Evolutionary conservation across 2,329 filamentous ascomycete species (phyloP).

Genomic region (Capronia coronata): DNA sequence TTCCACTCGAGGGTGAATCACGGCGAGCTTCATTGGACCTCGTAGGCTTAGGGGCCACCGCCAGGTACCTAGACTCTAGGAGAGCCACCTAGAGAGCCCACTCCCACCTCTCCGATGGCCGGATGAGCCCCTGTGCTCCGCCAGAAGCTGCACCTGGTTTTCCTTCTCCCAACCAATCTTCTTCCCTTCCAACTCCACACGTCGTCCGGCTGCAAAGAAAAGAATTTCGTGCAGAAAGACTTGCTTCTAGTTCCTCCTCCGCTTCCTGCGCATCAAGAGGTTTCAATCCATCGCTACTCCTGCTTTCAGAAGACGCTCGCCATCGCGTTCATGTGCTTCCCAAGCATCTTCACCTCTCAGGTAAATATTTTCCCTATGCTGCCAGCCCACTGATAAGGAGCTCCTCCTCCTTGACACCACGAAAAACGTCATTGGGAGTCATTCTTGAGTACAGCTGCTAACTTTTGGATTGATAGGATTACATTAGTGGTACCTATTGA

Average conservation of each 20-base stretch:
- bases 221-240: constrained; percentile 17
- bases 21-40: background rate
- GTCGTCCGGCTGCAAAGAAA: constrained; percentile 6
- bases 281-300: constrained; percentile 5
- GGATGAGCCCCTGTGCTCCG: background rate
- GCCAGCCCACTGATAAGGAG: constrained; percentile 20
- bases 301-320: constrained; percentile 11
- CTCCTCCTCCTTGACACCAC: constrained; percentile 17
- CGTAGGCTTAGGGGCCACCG: too few relatives aligned
- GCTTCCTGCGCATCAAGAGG: constrained; percentile 10
- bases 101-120: too few relatives aligned
- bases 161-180: constrained; percentile 14
- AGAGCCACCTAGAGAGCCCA: too few relatives aligned
- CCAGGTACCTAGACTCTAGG: too few relatives aligned
- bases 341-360: constrained; percentile 79
- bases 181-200: constrained; percentile 14
- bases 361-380: constrained; percentile 45
- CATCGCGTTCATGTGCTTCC: constrained; percentile 59
- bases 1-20: background rate
- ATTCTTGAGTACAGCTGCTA: constrained; percentile 29
- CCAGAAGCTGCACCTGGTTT: background rate
- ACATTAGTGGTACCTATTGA: constrained; percentile 53
- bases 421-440: constrained; percentile 18
- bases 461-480: constrained; percentile 46
- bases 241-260: constrained; percentile 9